These are phyloP conservation scores for Berberis vulgaris DNA, from an alignment of 164 flowering plant species.

Conservation along the genomic window DNA sequence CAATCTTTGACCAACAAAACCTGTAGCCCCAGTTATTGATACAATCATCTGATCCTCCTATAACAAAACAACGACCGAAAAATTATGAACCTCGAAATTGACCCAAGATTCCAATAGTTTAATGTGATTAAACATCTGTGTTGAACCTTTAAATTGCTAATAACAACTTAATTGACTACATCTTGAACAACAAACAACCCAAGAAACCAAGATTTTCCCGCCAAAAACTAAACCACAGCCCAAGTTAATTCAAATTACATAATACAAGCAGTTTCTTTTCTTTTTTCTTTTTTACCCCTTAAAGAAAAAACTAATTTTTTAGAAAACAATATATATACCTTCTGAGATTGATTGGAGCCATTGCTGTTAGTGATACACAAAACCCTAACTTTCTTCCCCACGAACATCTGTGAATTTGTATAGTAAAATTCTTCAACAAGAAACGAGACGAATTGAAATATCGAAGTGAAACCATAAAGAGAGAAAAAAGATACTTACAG, in stretches of 20 bases:
- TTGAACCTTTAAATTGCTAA: too few relatives aligned
- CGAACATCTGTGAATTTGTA: conserved; percentile 15
- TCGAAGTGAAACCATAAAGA: background rate
- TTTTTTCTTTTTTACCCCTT: too few relatives aligned
- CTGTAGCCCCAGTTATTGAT: conserved; percentile 92
- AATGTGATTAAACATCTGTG: too few relatives aligned
- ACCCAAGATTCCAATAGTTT: background rate
- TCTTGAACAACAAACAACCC: too few relatives aligned
- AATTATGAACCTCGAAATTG: background rate
- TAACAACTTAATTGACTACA: too few relatives aligned
- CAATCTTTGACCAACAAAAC: conserved; percentile 81
- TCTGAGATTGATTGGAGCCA: conserved; percentile 24
- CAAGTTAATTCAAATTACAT: too few relatives aligned
- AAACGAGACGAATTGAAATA: background rate
- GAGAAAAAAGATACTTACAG: conserved; percentile 10
- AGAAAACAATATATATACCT: conserved; percentile 20
- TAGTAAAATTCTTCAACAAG: too few relatives aligned
- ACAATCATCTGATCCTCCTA: conserved; percentile 60
- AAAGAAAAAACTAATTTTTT: too few relatives aligned
- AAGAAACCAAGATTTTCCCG: too few relatives aligned
- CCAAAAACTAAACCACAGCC: too few relatives aligned
- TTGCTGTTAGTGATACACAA: conserved; percentile 16
- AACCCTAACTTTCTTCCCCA: conserved; percentile 27
- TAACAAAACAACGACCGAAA: conserved; percentile 9
- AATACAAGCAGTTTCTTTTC: too few relatives aligned